phyloP scores from a whole-genome alignment of 257 asterid species.

The Vinca minor region DNA sequence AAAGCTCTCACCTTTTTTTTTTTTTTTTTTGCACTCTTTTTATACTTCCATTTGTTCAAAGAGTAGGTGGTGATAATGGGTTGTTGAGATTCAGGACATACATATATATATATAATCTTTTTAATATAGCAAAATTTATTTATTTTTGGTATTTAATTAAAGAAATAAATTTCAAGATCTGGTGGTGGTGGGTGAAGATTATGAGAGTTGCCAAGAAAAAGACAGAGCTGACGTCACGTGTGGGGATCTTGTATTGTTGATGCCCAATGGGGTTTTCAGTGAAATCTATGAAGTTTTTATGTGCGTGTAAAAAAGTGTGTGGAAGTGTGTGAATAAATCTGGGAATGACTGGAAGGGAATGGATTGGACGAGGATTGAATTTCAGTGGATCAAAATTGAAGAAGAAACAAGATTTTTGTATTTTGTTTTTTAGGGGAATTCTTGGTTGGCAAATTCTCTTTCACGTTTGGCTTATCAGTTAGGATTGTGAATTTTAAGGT shows the following conservation, averaged over 20 bases:
- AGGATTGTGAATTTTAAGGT: too few relatives aligned
- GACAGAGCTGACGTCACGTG: slow-evolving; percentile 26
- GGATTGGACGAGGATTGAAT: slow-evolving; percentile 51
- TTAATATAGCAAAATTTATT: not conserved
- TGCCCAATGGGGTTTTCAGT: slow-evolving; percentile 22
- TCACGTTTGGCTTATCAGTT: slow-evolving; percentile 72
- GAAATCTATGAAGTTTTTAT: slow-evolving; percentile 4
- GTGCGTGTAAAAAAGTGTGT: not conserved
- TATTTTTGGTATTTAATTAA: too few relatives aligned
- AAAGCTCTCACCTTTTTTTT: slow-evolving; percentile 19
- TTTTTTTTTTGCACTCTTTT: slow-evolving; percentile 6
- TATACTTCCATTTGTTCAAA: slow-evolving; percentile 21
- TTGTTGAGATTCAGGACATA: slow-evolving; percentile 27
- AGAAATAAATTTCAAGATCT: slow-evolving; percentile 32
- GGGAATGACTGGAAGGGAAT: slow-evolving; percentile 37
- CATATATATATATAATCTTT: too few relatives aligned
- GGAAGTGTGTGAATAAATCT: slow-evolving; percentile 14
- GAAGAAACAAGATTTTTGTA: too few relatives aligned
- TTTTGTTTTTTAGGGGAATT: too few relatives aligned
- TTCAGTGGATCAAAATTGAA: slow-evolving; percentile 57
- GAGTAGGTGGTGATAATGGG: slow-evolving; percentile 42
- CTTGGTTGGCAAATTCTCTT: slow-evolving; percentile 46
- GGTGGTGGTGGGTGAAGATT: too few relatives aligned
- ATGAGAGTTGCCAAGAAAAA: slow-evolving; percentile 31
- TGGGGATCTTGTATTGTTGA: slow-evolving; percentile 20